Evolutionary conservation across 75 land plant species (phyloP).

Genomic region (Cunninghamia lanceolata): DNA sequence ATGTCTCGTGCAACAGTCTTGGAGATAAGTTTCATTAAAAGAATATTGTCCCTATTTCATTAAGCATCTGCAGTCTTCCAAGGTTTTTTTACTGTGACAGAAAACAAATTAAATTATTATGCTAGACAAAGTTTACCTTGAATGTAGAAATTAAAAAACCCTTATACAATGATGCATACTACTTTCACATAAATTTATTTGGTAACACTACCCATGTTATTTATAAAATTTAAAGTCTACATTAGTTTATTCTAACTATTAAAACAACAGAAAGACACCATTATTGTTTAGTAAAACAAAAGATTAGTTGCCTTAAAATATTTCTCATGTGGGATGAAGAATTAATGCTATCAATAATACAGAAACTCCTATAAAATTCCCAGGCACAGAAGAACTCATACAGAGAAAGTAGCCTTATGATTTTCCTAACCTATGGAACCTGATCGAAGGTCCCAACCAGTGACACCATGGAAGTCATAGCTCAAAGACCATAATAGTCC

Average conservation of each 20-base stretch:
- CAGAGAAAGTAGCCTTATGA: no score
- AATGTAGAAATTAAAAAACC: no score
- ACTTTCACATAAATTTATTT: background rate
- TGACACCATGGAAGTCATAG: background rate
- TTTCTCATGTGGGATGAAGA: no score
- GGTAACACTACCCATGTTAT: background rate
- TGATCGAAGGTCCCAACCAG: background rate
- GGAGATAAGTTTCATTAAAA: no score
- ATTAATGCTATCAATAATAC: no score
- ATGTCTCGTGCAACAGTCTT: no score
- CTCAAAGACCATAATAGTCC: background rate
- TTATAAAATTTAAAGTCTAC: background rate
- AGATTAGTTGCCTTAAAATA: background rate
- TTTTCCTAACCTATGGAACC: background rate
- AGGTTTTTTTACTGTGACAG: slow-evolving; percentile 48
- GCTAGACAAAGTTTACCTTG: background rate
- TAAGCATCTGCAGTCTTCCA: slow-evolving; percentile 77
- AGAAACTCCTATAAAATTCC: no score
- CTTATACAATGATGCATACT: no score
- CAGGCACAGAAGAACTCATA: background rate
- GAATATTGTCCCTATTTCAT: no score
- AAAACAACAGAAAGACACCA: background rate
- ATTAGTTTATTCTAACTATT: no score
- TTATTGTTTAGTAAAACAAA: background rate
- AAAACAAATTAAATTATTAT: background rate